Evolutionary conservation across 225 moss, liverwort and hornwort genomes (phyloP).

Genomic region (Pseudisothecium myosuroides): DNA sequence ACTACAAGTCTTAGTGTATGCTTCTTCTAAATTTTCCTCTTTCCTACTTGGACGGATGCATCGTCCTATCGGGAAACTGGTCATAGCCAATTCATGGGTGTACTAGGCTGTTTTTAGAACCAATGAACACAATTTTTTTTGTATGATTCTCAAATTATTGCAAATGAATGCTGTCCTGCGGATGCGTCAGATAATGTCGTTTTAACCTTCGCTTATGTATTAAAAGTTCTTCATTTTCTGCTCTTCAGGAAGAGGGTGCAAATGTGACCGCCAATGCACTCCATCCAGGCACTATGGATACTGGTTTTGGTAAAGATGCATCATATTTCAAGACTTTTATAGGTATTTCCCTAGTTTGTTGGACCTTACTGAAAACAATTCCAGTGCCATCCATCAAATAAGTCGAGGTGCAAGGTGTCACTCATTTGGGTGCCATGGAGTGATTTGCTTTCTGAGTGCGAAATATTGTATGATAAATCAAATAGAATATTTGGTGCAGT

Average conservation of each 20-base stretch:
- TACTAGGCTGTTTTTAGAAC: not conserved
- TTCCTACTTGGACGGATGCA: not conserved
- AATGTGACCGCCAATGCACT: constrained; percentile 39
- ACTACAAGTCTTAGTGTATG: not conserved
- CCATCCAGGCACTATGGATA: constrained; percentile 34
- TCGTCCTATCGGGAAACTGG: not conserved
- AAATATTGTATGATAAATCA: not conserved
- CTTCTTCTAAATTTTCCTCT: not conserved
- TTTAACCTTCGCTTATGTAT: not conserved
- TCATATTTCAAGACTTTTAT: not conserved
- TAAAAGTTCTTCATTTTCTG: not conserved
- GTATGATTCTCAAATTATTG: not conserved
- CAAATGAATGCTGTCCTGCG: not conserved
- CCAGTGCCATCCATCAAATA: not conserved
- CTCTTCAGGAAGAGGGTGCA: constrained; percentile 31
- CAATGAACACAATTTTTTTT: not conserved
- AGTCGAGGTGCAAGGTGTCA: not conserved
- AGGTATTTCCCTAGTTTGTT: not conserved
- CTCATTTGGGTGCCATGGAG: not conserved
- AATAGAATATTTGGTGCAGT: not conserved
- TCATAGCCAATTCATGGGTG: not conserved
- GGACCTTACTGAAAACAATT: not conserved
- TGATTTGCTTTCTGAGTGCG: not conserved
- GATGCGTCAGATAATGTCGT: not conserved
- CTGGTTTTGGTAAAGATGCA: constrained; percentile 12